Evolutionary conservation across 2,329 filamentous ascomycete species (phyloP).

Genomic region (Fusarium verticillioides): DNA sequence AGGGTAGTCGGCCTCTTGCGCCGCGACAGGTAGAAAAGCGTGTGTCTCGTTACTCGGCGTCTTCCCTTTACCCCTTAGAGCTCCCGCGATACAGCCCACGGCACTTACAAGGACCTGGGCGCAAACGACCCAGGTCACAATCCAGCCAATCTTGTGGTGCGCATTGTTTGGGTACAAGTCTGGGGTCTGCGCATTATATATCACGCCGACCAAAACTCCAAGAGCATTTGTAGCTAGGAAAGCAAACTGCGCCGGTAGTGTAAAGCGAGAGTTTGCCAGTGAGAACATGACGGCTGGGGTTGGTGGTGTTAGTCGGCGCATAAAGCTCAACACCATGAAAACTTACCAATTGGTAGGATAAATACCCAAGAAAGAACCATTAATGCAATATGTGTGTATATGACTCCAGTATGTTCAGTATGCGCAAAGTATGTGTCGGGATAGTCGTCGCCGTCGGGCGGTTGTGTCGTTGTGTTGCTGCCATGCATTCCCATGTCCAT

Average conservation of each 20-base stretch:
- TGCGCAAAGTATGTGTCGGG: constrained; percentile 70
- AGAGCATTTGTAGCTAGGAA: constrained; percentile 73
- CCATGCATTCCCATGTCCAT: constrained; percentile 12
- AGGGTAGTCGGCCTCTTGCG: constrained; percentile 41
- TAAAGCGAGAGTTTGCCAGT: constrained; percentile 79
- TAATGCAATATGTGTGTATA: constrained; percentile 76
- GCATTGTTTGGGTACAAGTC: constrained; percentile 88
- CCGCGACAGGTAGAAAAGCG: constrained; percentile 72
- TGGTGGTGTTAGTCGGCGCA: constrained; percentile 8
- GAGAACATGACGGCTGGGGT: constrained; percentile 83
- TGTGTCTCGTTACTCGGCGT: constrained; percentile 41
- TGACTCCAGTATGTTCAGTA: constrained; percentile 62
- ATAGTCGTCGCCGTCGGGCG: constrained; percentile 48
- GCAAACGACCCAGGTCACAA: constrained; percentile 76
- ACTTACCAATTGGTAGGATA: constrained; percentile 76
- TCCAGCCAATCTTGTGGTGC: constrained; percentile 91
- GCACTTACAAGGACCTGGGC: constrained; percentile 77
- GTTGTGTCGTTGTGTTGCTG: constrained; percentile 29
- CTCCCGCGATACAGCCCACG: constrained; percentile 66
- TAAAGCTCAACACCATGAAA: background rate
- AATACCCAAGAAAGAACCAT: constrained; percentile 80
- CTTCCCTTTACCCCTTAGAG: background rate
- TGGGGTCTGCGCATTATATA: constrained; percentile 85
- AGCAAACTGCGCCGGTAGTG: constrained; percentile 73
- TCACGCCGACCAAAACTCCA: constrained; percentile 71